Conservation (phyloP, 2,329 filamentous ascomycete genomes). For the Penicillium brasilianum region DNA sequence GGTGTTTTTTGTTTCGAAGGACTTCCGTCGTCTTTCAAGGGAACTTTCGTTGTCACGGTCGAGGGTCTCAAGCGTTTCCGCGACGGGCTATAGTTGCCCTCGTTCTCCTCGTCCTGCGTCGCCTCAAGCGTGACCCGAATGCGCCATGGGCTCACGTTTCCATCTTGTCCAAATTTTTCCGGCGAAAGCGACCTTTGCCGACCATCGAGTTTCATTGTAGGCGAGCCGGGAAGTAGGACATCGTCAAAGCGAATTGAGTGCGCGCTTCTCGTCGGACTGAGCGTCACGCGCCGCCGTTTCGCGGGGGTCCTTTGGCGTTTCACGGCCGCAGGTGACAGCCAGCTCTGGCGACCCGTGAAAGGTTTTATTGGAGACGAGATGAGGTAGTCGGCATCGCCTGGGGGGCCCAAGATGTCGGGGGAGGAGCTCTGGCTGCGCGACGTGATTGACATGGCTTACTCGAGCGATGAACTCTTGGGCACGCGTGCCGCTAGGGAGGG, state of each 20-base stretch:
- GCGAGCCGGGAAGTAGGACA: constrained; percentile 48
- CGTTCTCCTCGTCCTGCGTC: constrained; percentile 49
- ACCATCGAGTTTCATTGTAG: constrained; percentile 38
- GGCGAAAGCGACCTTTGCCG: constrained; percentile 42
- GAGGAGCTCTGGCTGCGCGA: constrained; percentile 48
- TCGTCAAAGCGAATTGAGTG: constrained; percentile 50
- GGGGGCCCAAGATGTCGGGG: constrained; percentile 49
- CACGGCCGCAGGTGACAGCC: constrained; percentile 45
- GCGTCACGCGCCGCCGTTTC: constrained; percentile 41
- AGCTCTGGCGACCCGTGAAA: constrained; percentile 45
- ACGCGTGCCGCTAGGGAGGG: constrained; percentile 33
- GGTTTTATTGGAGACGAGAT: constrained; percentile 50
- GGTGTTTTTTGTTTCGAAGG: constrained; percentile 43
- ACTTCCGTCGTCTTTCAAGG: constrained; percentile 46
- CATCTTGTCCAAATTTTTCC: constrained; percentile 44
- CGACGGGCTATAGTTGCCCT: constrained; percentile 36
- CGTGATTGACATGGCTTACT: constrained; percentile 37
- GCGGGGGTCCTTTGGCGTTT: constrained; percentile 41
- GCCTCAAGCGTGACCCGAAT: constrained; percentile 56
- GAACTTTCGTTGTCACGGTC: constrained; percentile 48
- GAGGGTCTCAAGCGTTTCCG: constrained; percentile 40
- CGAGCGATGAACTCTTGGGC: constrained; percentile 25
- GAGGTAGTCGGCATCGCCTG: constrained; percentile 49
- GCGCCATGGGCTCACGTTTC: constrained; percentile 54
- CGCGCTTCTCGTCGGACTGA: constrained; percentile 44